A percentile compares a stretch with the other conserved stretches of the same genome.
phyloP scores from a whole-genome alignment of 2,329 filamentous ascomycete species.

The Coniochaeta ligniaria region DNA sequence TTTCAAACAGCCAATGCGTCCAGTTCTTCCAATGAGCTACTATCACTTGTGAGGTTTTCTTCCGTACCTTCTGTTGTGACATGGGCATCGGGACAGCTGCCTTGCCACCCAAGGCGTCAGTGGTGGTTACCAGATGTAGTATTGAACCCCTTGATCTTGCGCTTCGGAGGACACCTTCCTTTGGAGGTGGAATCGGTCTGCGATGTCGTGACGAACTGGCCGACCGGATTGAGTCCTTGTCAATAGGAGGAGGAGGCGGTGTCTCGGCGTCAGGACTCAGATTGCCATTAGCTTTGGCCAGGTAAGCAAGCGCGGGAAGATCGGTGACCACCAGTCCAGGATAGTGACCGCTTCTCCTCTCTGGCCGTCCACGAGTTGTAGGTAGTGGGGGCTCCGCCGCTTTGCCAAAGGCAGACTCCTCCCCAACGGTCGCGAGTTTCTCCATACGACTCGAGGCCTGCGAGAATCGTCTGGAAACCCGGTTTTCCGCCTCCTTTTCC shows the following conservation, averaged over 20 bases:
- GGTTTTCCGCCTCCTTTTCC: constrained; percentile 75
- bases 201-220: constrained; percentile 71
- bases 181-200: constrained; percentile 73
- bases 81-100: constrained; percentile 17
- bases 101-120: constrained; percentile 34
- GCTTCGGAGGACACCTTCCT: constrained; percentile 64
- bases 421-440: constrained; percentile 72
- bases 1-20: constrained; percentile 58
- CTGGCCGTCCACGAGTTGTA: constrained; percentile 66
- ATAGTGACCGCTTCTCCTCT: constrained; percentile 65
- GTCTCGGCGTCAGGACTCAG: constrained; percentile 39
- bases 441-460: constrained; percentile 84
- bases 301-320: constrained; percentile 69
- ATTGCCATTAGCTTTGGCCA: constrained; percentile 33
- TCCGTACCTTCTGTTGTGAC: constrained; percentile 38
- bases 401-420: constrained; percentile 52
- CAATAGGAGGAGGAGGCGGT: constrained; percentile 67
- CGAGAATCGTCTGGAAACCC: constrained; percentile 74
- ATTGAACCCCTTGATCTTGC: constrained; percentile 75
- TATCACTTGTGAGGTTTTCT: constrained; percentile 51
- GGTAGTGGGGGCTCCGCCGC: constrained; percentile 43
- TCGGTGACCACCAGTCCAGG: constrained; percentile 62
- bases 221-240: constrained; percentile 72
- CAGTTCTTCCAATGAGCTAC: constrained; percentile 56
- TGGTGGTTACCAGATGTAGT: constrained; percentile 72